Base-by-base conservation (phyloP, 2,329 filamentous ascomycete species). In the Fusarium mangiferae region DNA sequence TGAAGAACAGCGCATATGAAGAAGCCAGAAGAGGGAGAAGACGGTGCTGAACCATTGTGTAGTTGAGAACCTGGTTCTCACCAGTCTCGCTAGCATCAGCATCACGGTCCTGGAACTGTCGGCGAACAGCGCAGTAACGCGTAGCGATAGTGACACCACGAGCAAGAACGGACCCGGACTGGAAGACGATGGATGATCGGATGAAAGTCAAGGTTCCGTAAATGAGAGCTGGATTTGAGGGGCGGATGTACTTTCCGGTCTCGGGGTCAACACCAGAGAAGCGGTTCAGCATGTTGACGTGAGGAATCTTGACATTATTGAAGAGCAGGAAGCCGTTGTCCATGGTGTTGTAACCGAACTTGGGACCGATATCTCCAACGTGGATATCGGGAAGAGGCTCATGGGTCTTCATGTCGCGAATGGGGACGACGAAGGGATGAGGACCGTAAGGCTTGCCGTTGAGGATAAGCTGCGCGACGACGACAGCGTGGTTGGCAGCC, bases 281-380 rank as follows among this genome's bases (percentile, higher is more conserved):
- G n/a, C 88, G 86, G 58, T 90, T 90, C 57, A 95, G 83, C 91
- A 95, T 93, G 83, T 90, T 92, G 73, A 90, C 83, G 79, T 95
- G 92, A 3, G 93, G 93, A 22, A 95, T 85, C 81, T 94, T 77
- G 62, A 93, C 86, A 24, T 94, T 85, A 84, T 94, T 94, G 82
- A 95, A 91, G 28, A 95, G 87, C 17, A 94, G 83, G 85, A 93
- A 95, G 3, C 93, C 93, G 75, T 95, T 95, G 81, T 95, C 93
- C 92, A 94, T 94, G 60, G 91, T 93, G 82, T 93, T 93, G 84
- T 93, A 94, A 15, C 92, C 92, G 73, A 93, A 92, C 81, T 95
- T 95, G 62, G 93, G 93, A 4, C 93, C 93, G 81, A 95, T 94
- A 74, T 95, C 93, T 51, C 93, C 93, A 30, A 95, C 90, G 78